These are phyloP conservation scores for Tricholoma hemisulphureum DNA, from an alignment of 768 basidiomycete species.

Conservation along the genomic window DNA sequence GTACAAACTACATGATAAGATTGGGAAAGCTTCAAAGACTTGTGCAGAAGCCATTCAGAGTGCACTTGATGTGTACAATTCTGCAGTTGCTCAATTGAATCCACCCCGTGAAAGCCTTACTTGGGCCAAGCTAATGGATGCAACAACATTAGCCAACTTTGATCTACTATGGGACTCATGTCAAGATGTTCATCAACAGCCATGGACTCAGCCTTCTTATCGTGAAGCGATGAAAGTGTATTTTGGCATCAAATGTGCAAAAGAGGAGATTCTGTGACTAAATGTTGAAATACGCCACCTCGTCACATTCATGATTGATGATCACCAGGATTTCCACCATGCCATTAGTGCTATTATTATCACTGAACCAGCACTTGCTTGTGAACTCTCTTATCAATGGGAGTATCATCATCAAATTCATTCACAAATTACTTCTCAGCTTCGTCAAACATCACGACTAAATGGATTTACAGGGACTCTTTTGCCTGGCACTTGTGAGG, in stretches of 20 bases:
- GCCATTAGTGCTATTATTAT: neutral
- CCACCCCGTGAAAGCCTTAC: neutral
- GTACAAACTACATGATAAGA: constrained; percentile 32
- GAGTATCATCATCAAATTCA: neutral
- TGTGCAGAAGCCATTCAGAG: constrained; percentile 30
- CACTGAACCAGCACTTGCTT: neutral
- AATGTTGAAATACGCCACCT: constrained; percentile 5
- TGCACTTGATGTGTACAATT: constrained; percentile 33
- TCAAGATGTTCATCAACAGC: neutral
- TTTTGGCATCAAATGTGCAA: constrained; percentile 1
- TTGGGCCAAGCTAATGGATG: constrained; percentile 1
- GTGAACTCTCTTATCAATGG: neutral
- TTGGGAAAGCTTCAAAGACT: constrained; percentile 31
- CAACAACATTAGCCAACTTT: constrained; percentile 3
- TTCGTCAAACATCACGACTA: neutral
- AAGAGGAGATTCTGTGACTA: neutral
- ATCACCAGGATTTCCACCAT: neutral
- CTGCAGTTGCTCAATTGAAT: constrained; percentile 15
- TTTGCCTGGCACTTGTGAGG: neutral
- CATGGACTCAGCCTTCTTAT: constrained; percentile 1
- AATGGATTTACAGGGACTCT: neutral
- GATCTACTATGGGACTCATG: neutral
- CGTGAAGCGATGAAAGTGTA: constrained; percentile 1
- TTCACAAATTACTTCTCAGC: neutral
- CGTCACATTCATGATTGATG: neutral